phyloP scores from a whole-genome alignment of 2,329 filamentous ascomycete genomes.

The Cladorrhinum sp. region DNA sequence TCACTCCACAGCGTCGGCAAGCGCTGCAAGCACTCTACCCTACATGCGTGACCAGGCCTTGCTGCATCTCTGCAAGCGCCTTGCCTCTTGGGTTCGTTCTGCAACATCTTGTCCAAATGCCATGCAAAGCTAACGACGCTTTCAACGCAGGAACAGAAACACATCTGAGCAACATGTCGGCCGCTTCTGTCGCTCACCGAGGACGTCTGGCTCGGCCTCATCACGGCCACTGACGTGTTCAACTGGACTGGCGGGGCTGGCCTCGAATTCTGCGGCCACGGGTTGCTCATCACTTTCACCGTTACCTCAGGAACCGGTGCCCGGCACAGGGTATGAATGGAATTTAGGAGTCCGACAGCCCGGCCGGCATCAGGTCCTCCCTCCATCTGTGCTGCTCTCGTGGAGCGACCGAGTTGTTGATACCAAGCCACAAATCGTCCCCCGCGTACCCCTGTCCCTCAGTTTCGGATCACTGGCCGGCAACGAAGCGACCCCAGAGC shows the following conservation, averaged over 20 bases:
- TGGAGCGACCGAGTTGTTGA: not conserved
- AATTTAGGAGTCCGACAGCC: not conserved
- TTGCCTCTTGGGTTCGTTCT: constrained; percentile 7
- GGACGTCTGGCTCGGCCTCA: constrained; percentile 12
- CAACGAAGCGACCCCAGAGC: too few relatives aligned
- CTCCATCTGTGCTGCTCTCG: not conserved
- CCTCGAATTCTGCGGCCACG: constrained; percentile 26
- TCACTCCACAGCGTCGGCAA: not conserved
- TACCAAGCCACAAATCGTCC: not conserved
- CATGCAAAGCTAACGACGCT: not conserved
- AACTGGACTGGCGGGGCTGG: constrained; percentile 21
- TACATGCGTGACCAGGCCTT: not conserved
- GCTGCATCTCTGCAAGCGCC: constrained; percentile 5
- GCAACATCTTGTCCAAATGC: not conserved
- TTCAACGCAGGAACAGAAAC: not conserved
- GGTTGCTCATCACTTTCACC: constrained; percentile 20
- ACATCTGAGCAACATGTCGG: not conserved
- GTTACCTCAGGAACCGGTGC: constrained; percentile 14
- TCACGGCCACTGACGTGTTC: constrained; percentile 26
- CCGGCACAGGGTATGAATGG: not conserved
- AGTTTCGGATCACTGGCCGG: too few relatives aligned
- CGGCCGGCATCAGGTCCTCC: constrained; percentile 1
- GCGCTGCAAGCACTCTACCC: not conserved
- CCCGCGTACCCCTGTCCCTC: too few relatives aligned
- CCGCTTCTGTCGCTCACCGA: not conserved